phyloP scores from a whole-genome alignment of 2,329 filamentous ascomycete species.

The Lithohypha guttulata region DNA sequence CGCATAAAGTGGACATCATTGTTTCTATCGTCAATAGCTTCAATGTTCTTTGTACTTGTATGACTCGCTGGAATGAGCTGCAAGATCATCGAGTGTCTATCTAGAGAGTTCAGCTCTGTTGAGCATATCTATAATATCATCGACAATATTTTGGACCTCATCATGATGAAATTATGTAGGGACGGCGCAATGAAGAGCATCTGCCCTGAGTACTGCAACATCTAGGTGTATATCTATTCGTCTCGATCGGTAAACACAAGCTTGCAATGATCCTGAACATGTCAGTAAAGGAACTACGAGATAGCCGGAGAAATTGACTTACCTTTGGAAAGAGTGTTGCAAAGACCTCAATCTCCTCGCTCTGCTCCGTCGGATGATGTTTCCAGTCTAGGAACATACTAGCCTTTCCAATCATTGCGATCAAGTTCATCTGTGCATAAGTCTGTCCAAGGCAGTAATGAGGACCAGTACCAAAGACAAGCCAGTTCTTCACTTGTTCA shows the following conservation, averaged over 20 bases:
- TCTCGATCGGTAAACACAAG: slow-evolving; percentile 53
- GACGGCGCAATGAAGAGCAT: too few species aligned
- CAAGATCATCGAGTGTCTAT: too few species aligned
- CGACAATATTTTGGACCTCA: too few species aligned
- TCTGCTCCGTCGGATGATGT: slow-evolving; percentile 70
- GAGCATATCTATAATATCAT: too few species aligned
- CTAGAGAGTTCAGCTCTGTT: too few species aligned
- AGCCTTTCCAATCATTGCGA: slow-evolving; percentile 81
- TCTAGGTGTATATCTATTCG: too few species aligned
- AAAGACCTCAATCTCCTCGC: slow-evolving; percentile 96
- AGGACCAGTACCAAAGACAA: slow-evolving; percentile 90
- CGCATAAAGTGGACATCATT: too few species aligned
- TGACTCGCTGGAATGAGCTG: too few species aligned
- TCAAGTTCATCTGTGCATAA: slow-evolving; percentile 82
- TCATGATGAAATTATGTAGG: too few species aligned
- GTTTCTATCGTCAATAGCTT: too few species aligned
- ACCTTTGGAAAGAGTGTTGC: slow-evolving; percentile 97
- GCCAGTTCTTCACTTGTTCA: slow-evolving; percentile 86
- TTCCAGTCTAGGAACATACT: slow-evolving; percentile 79
- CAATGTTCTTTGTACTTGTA: too few species aligned
- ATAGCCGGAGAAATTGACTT: slow-evolving; percentile 28
- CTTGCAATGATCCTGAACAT: slow-evolving; percentile 65
- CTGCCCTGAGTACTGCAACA: too few species aligned
- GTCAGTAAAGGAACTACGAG: slow-evolving; percentile 8
- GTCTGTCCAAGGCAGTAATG: slow-evolving; percentile 94